phyloP scores from a whole-genome alignment of 805 yeast genomes.

The Starmerella vitae region DNA sequence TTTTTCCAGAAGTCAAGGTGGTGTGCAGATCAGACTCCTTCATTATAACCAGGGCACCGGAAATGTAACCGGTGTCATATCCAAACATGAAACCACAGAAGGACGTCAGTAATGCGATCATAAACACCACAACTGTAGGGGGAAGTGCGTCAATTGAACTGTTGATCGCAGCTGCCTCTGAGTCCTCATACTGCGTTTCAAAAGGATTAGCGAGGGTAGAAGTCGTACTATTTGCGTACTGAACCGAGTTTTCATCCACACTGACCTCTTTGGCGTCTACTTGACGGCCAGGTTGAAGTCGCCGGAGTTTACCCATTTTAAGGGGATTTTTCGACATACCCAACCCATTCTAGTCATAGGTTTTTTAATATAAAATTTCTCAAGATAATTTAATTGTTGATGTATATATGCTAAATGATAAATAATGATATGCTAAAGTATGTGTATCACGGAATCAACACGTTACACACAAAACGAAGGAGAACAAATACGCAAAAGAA shows the following conservation, averaged over 20 bases:
- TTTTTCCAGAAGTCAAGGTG: slow-evolving; percentile 56
- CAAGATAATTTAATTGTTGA: no score
- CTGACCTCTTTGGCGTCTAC: no score
- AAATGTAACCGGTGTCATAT: slow-evolving; percentile 93
- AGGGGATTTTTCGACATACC: no score
- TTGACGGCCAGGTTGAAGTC: no score
- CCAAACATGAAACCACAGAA: slow-evolving; percentile 96
- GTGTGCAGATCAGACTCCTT: slow-evolving; percentile 52
- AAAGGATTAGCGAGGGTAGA: background rate
- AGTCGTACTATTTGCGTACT: background rate
- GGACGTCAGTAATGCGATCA: slow-evolving; percentile 57
- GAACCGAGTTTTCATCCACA: background rate
- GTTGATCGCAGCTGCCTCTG: slow-evolving; percentile 13
- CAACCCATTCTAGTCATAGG: no score
- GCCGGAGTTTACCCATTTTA: no score
- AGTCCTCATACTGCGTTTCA: slow-evolving; percentile 1
- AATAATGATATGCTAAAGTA: no score
- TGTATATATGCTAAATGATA: no score
- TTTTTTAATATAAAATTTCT: no score
- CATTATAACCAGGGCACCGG: slow-evolving; percentile 79
- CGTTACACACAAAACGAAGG: slow-evolving; percentile 6
- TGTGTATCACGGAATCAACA: no score
- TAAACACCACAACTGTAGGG: slow-evolving; percentile 44
- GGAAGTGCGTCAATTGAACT: slow-evolving; percentile 24
- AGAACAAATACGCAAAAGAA: background rate